A percentile compares a stretch with the other conserved stretches of the same genome.
Evolutionary conservation across 371 early-diverging fungal species (phyloP).

Genomic region (Rhizopus arrhizus): DNA sequence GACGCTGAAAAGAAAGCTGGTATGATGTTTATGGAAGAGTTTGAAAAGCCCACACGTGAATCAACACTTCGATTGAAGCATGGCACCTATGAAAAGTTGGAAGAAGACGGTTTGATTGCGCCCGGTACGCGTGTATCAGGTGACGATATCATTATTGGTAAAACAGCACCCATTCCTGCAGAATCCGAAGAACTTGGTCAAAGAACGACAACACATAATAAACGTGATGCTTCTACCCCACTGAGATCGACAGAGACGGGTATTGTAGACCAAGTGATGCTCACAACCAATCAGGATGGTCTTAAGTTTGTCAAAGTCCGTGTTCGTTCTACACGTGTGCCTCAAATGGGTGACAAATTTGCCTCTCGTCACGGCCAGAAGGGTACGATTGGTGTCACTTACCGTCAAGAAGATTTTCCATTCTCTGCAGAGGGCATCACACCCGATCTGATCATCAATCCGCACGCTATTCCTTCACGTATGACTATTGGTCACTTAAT

Average conservation of each 20-base stretch:
- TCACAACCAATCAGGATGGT: slow-evolving; percentile 93
- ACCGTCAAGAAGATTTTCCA: slow-evolving; percentile 97
- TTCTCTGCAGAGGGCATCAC: slow-evolving; percentile 94
- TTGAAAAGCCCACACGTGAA: slow-evolving; percentile 92
- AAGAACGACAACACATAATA: slow-evolving; percentile 80
- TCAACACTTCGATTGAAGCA: slow-evolving; percentile 88
- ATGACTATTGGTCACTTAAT: slow-evolving; percentile 99
- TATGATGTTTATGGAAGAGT: slow-evolving; percentile 82
- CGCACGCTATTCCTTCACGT: slow-evolving; percentile 98
- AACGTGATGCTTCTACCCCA: slow-evolving; percentile 94
- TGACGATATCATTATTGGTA: slow-evolving; percentile 98
- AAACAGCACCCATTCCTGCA: slow-evolving; percentile 90
- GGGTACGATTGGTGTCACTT: slow-evolving; percentile 99
- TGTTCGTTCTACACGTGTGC: slow-evolving; percentile 94
- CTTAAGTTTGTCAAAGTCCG: slow-evolving; percentile 96
- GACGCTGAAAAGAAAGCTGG: slow-evolving; percentile 93
- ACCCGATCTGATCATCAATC: slow-evolving; percentile 97
- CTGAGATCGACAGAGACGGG: slow-evolving; percentile 93
- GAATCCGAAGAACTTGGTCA: slow-evolving; percentile 91
- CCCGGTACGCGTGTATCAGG: slow-evolving; percentile 95
- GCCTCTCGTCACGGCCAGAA: slow-evolving; percentile 99
- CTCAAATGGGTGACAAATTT: slow-evolving; percentile 98
- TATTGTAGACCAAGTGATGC: slow-evolving; percentile 95
- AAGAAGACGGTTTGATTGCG: slow-evolving; percentile 96
- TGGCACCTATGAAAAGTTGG: slow-evolving; percentile 97